These are phyloP conservation scores for Venturia nashicola DNA, from an alignment of 2,329 filamentous ascomycete genomes.

Conservation along the genomic window DNA sequence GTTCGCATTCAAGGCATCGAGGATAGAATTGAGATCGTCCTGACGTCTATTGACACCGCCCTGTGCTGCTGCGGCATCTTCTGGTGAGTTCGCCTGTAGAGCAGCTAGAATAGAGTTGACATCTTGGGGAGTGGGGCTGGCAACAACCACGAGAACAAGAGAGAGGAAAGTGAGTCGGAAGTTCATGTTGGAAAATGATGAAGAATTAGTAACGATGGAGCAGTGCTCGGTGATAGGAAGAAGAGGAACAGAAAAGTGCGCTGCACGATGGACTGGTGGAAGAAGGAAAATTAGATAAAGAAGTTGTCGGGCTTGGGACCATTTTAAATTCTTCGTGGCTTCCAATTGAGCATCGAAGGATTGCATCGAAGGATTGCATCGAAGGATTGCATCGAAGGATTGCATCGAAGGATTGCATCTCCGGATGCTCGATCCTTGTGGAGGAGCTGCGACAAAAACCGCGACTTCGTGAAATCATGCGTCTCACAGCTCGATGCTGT, in stretches of 20 bases:
- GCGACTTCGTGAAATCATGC: not conserved
- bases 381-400: too few species aligned
- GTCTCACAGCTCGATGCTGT: not conserved
- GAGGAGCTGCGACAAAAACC: not conserved
- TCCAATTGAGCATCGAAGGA: not conserved
- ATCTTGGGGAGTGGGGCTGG: not conserved
- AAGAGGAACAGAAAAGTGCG: not conserved
- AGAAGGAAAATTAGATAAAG: not conserved
- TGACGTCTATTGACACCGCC: not conserved
- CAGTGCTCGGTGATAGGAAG: not conserved
- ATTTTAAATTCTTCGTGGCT: not conserved
- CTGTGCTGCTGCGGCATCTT: not conserved
- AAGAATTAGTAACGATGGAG: not conserved
- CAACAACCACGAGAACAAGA: not conserved
- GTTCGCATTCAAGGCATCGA: not conserved
- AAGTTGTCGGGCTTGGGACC: not conserved
- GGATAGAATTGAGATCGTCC: conserved; percentile 1
- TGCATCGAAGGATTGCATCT: not conserved
- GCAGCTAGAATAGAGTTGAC: conserved; percentile 6
- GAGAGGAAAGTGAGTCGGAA: not conserved
- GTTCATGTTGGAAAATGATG: not conserved
- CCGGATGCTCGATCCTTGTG: not conserved
- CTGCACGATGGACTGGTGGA: not conserved
- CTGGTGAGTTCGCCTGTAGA: conserved; percentile 1
- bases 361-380: too few species aligned